Percentiles rank a stretch among this genome's conserved stretches.
Evolutionary conservation across 805 yeast genomes (phyloP).

Genomic region (Teunomyces gatunensis): DNA sequence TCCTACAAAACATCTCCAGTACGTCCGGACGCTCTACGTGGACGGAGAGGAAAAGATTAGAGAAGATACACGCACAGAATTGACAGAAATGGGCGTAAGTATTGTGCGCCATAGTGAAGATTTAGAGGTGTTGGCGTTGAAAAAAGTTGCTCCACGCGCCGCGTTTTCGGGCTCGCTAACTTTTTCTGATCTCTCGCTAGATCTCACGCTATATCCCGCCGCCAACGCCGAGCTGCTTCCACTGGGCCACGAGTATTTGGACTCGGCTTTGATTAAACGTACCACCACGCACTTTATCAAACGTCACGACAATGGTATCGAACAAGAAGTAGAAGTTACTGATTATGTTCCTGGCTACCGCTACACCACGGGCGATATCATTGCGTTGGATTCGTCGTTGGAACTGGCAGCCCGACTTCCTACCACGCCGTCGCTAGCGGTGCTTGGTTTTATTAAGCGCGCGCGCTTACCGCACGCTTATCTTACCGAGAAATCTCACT

Average conservation of each 20-base stretch:
- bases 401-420: constrained; percentile 42
- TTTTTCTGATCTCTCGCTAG: constrained; percentile 39
- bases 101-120: too few species aligned
- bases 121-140: constrained; percentile 8
- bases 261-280: constrained; percentile 17
- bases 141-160: constrained; percentile 46
- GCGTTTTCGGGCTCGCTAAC: constrained; percentile 48
- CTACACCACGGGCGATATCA: constrained; percentile 52
- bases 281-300: constrained; percentile 31
- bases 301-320: constrained; percentile 11
- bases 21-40: constrained; percentile 19
- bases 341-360: constrained; percentile 59
- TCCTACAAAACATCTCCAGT: constrained; percentile 17
- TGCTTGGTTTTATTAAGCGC: constrained; percentile 57
- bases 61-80: background rate
- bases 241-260: constrained; percentile 32
- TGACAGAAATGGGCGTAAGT: too few species aligned
- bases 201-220: constrained; percentile 47
- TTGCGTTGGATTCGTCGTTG: constrained; percentile 48
- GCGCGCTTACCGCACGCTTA: constrained; percentile 55
- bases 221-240: constrained; percentile 41
- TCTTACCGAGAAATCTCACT: constrained; percentile 56
- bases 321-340: background rate
- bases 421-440: constrained; percentile 55
- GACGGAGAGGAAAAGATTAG: constrained; percentile 6